phyloP scores from a whole-genome alignment of 441 rosid species.

The Euphorbia celastroides region DNA sequence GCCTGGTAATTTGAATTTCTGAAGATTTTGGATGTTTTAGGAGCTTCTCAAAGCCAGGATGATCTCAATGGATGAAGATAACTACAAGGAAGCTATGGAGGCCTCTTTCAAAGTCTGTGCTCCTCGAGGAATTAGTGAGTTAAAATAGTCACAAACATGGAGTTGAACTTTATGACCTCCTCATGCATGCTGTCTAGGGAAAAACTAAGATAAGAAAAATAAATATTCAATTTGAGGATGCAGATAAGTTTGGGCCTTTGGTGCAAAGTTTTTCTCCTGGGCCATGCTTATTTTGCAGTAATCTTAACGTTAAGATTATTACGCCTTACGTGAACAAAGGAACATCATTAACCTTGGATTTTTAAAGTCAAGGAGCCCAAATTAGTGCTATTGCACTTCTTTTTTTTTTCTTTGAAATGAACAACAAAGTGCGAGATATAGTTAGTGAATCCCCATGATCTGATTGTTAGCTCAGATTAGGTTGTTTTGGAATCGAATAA shows the following conservation, averaged over 20 bases:
- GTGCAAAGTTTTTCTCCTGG: not conserved
- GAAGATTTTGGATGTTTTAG: slow-evolving; percentile 34
- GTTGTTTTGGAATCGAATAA: not conserved
- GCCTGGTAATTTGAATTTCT: slow-evolving; percentile 21
- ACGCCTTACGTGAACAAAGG: not conserved
- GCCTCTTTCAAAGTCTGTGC: slow-evolving; percentile 85
- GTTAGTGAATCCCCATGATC: not conserved
- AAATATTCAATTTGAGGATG: not conserved
- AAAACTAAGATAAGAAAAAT: slow-evolving; percentile 1
- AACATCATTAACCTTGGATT: not conserved
- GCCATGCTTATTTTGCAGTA: not conserved
- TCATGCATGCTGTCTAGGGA: not conserved
- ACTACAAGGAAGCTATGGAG: slow-evolving; percentile 82
- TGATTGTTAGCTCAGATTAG: not conserved
- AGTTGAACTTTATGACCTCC: slow-evolving; percentile 5
- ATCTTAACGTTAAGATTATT: not conserved
- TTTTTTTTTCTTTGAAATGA: not conserved
- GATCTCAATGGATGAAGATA: slow-evolving; percentile 76
- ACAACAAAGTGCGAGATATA: not conserved
- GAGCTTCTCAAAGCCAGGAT: slow-evolving; percentile 68
- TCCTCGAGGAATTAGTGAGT: slow-evolving; percentile 85
- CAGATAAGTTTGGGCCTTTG: not conserved
- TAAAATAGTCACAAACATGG: slow-evolving; percentile 14
- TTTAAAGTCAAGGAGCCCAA: not conserved
- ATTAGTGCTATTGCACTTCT: not conserved